These are phyloP conservation scores for Phaffomyces opuntiae DNA, from an alignment of 805 yeast genomes.

Conservation along the genomic window DNA sequence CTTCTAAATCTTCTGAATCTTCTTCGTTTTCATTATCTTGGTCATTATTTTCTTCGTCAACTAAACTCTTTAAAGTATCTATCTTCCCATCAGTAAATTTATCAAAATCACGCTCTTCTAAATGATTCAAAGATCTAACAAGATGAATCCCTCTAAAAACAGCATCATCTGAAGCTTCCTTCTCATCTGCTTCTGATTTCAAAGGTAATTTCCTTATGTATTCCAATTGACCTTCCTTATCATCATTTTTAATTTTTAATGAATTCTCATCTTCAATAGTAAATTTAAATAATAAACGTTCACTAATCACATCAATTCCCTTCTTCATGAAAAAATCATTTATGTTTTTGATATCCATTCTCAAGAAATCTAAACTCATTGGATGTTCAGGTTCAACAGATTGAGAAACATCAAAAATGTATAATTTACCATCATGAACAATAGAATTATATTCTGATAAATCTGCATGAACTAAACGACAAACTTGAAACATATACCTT, in stretches of 20 bases:
- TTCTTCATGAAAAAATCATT: conserved; percentile 78
- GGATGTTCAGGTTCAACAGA: conserved; percentile 98
- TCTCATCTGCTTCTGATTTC: conserved; percentile 41
- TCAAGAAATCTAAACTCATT: conserved; percentile 84
- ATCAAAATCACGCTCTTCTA: conserved; percentile 86
- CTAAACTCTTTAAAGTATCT: conserved; percentile 63
- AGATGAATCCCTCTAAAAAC: conserved; percentile 77
- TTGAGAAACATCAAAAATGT: conserved; percentile 94
- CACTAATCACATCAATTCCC: conserved; percentile 73
- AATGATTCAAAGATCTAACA: conserved; percentile 71
- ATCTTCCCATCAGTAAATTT: conserved; percentile 75
- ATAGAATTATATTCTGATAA: conserved; percentile 90
- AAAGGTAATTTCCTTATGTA: conserved; percentile 48
- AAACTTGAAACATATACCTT: conserved; percentile 79
- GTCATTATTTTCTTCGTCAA: conserved; percentile 25
- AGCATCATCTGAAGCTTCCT: conserved; percentile 69
- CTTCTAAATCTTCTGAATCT: conserved; percentile 13
- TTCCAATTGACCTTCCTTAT: conserved; percentile 31
- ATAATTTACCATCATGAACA: conserved; percentile 70
- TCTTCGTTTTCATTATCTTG: conserved; percentile 16
- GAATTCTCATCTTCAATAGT: conserved; percentile 44
- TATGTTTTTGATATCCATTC: conserved; percentile 97
- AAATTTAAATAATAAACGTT: conserved; percentile 73
- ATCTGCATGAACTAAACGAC: conserved; percentile 94
- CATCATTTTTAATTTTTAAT: conserved; percentile 32